Base-by-base conservation (phyloP, 2,329 filamentous ascomycete genomes). In the Sporothrix mexicana region DNA sequence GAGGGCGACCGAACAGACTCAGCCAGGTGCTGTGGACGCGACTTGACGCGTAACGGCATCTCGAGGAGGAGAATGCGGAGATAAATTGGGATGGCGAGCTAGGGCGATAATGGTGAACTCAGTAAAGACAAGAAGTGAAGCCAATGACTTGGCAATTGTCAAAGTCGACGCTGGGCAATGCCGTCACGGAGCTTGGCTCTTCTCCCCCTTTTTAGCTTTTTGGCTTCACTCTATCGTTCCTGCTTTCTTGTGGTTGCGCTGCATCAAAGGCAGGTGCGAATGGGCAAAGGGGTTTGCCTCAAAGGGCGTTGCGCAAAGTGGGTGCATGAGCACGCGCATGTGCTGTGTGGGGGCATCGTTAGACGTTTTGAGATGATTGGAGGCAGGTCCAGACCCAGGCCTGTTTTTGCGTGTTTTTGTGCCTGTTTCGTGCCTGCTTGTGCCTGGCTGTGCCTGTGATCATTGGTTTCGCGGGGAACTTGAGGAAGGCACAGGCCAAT, bases 31-130 rank as follows among this genome's bases (percentile, higher is more conserved):
- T 77, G 70, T 47, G 78, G 76, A 68, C 79, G 79, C 71, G 82
- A 81, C 77, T 82, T 84, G 76, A 84, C 82, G 77, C 83, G 83
- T 73, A 84, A 76, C 8, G 82, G 72, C 72, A 73, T 73, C 20
- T 25, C 20, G 51, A 12, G 20, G 9, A 9, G 17, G 41, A 10
- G 8, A 10, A 17, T 20, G 15, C 5, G 23, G 45, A 15, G n/a
- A 43, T 5, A 30, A 5, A 25, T 36, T 17, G 20, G 7, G 15
- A 12, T 23, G 8, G 30, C 25, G 36, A 10, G 41, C 43, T 15
- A 8, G 20, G 59, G 6, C 8, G 17, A 43, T 6, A 9, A 1
- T 12, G 9, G 23, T 25, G 51, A 55, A 7, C 30, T 36, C 30
- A 55, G 15, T 20, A 7, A 15, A 17, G 12, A 9, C 10, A 15